These are phyloP conservation scores for Neophaeococcomyces mojaviensis DNA, from an alignment of 2,329 filamentous ascomycete genomes.

Conservation along the genomic window DNA sequence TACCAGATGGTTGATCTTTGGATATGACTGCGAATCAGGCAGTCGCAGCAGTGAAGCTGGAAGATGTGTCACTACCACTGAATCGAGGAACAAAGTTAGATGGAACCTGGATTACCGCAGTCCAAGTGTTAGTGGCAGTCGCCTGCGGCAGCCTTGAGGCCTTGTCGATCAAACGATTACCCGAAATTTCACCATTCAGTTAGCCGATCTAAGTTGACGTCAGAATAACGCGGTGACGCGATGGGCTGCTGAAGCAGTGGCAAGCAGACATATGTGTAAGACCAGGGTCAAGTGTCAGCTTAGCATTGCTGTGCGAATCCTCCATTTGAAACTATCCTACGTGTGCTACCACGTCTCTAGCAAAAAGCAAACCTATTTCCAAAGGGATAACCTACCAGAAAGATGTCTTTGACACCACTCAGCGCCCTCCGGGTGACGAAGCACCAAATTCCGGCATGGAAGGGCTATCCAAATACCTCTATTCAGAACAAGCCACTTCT, in stretches of 20 bases:
- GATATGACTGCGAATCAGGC: background rate
- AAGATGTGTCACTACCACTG: background rate
- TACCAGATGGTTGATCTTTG: background rate
- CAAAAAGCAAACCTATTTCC: background rate
- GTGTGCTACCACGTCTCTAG: background rate
- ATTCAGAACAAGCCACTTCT: constrained; percentile 56
- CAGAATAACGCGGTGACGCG: background rate
- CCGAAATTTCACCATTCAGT: background rate
- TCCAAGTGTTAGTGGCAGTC: background rate
- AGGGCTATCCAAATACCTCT: constrained; percentile 56
- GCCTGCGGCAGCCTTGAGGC: constrained; percentile 1
- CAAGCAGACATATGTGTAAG: background rate
- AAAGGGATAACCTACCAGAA: constrained; percentile 2
- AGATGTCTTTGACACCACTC: constrained; percentile 37
- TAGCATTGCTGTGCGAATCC: background rate
- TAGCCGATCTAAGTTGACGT: background rate
- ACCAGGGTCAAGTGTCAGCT: background rate
- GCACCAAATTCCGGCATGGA: constrained; percentile 52
- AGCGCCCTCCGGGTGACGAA: constrained; percentile 49
- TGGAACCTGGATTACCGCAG: background rate
- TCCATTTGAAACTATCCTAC: background rate
- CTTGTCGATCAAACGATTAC: background rate
- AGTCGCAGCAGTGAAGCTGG: constrained; percentile 2
- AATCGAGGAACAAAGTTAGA: background rate
- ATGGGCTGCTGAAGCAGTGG: too few relatives aligned